These are phyloP conservation scores for Leccinellum albellum DNA, from an alignment of 768 basidiomycete genomes.

Conservation along the genomic window DNA sequence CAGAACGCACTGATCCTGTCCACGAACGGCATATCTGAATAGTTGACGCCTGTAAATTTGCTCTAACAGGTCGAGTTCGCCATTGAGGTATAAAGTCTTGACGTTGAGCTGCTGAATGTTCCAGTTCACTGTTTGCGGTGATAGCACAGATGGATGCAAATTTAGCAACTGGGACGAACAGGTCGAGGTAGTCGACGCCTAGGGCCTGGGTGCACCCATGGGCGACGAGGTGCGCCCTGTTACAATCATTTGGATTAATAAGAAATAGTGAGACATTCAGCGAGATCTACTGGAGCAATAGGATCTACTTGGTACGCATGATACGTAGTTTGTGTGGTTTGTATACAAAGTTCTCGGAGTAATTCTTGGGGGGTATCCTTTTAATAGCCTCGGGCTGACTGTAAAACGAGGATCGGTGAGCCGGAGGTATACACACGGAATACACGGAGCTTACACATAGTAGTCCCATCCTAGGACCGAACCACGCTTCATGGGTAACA, in stretches of 20 bases:
- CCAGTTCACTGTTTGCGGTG: background rate
- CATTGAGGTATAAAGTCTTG: background rate
- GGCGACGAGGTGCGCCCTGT: background rate
- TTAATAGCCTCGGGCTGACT: slow-evolving; percentile 60
- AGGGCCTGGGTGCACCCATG: background rate
- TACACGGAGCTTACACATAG: slow-evolving; percentile 62
- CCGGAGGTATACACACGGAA: slow-evolving; percentile 2
- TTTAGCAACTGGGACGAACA: background rate
- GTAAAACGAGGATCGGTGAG: slow-evolving; percentile 5
- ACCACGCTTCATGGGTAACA: background rate
- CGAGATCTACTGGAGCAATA: background rate
- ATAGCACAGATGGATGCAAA: background rate
- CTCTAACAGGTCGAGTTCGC: background rate
- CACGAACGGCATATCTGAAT: background rate
- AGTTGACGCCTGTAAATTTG: background rate
- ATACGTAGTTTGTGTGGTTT: slow-evolving; percentile 75
- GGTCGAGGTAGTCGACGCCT: background rate
- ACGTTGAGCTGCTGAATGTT: background rate
- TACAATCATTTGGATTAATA: background rate
- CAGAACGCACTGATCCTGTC: background rate
- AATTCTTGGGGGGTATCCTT: slow-evolving; percentile 81
- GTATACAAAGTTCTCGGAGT: slow-evolving; percentile 90
- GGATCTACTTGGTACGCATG: slow-evolving; percentile 81
- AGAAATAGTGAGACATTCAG: background rate
- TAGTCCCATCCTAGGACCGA: slow-evolving; percentile 81